phyloP scores from a whole-genome alignment of 495 filamentous ascomycete genomes.

The Penicillium lividum region DNA sequence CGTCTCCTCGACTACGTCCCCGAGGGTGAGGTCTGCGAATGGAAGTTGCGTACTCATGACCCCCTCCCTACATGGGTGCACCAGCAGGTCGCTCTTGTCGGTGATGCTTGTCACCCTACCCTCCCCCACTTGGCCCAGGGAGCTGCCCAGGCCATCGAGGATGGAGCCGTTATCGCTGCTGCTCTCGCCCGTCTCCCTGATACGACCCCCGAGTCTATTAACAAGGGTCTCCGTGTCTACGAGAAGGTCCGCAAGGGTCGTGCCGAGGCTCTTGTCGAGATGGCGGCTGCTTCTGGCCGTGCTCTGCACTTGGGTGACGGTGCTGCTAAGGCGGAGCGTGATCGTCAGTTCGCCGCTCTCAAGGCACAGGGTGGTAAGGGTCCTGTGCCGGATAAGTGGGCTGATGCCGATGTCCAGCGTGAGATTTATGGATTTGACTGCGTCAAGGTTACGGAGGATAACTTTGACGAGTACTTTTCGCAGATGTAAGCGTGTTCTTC shows the following conservation, averaged over 20 bases:
- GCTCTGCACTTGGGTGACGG: slow-evolving; percentile 74
- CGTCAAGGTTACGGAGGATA: slow-evolving; percentile 58
- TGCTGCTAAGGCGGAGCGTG: slow-evolving; percentile 72
- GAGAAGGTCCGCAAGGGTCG: slow-evolving; percentile 71
- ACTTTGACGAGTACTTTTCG: slow-evolving; percentile 61
- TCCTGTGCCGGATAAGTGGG: slow-evolving; percentile 76
- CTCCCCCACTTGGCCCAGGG: slow-evolving; percentile 77
- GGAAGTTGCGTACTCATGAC: slow-evolving; percentile 72
- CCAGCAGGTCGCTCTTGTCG: slow-evolving; percentile 66
- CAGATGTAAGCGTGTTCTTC: slow-evolving; percentile 30
- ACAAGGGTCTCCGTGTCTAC: slow-evolving; percentile 68
- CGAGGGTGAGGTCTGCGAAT: slow-evolving; percentile 79
- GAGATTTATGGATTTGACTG: slow-evolving; percentile 76
- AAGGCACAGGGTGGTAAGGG: slow-evolving; percentile 54
- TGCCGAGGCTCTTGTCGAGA: slow-evolving; percentile 67
- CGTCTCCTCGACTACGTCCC: slow-evolving; percentile 77
- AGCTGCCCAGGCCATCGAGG: slow-evolving; percentile 85
- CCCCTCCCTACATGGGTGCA: slow-evolving; percentile 71
- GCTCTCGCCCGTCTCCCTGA: slow-evolving; percentile 59
- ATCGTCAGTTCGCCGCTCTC: slow-evolving; percentile 65
- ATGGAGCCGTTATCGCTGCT: slow-evolving; percentile 70
- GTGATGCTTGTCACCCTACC: slow-evolving; percentile 79
- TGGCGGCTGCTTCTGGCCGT: slow-evolving; percentile 67
- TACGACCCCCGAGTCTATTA: slow-evolving; percentile 54
- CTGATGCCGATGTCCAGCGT: slow-evolving; percentile 73